Conservation (phyloP, 257 asterid genomes). For the Jaltomata sinuosa region DNA sequence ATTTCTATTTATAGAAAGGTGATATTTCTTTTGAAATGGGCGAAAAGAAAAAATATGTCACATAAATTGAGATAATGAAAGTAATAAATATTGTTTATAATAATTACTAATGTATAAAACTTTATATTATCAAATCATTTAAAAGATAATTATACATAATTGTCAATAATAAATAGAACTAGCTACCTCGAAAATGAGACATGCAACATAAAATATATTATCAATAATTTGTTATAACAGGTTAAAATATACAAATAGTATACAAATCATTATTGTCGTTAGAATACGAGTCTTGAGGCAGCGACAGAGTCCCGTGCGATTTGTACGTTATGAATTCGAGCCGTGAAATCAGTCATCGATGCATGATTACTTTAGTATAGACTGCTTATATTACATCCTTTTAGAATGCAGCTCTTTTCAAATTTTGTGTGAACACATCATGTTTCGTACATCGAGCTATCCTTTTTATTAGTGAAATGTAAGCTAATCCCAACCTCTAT, state of each 20-base stretch:
- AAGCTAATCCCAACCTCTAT: constrained; percentile 17
- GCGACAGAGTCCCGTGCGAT: not conserved
- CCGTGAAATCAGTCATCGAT: not conserved
- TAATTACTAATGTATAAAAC: too few species aligned
- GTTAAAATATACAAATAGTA: not conserved
- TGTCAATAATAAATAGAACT: too few species aligned
- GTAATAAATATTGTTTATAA: too few species aligned
- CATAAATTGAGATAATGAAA: too few species aligned
- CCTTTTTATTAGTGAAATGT: not conserved
- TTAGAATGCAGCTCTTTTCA: rapidly evolving
- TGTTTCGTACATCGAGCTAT: not conserved
- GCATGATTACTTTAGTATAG: not conserved
- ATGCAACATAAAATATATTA: not conserved
- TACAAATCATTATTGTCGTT: not conserved
- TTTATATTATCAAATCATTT: too few species aligned
- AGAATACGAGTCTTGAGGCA: not conserved
- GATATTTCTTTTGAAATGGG: too few species aligned
- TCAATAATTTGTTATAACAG: not conserved
- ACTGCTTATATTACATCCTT: not conserved
- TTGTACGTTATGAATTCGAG: not conserved
- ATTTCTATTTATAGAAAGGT: too few species aligned
- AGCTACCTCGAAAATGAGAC: not conserved
- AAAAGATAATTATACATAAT: too few species aligned
- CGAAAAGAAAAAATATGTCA: too few species aligned
- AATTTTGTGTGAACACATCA: not conserved